Evolutionary conservation across 257 asterid species (phyloP).

Genomic region (Solanum acaule): DNA sequence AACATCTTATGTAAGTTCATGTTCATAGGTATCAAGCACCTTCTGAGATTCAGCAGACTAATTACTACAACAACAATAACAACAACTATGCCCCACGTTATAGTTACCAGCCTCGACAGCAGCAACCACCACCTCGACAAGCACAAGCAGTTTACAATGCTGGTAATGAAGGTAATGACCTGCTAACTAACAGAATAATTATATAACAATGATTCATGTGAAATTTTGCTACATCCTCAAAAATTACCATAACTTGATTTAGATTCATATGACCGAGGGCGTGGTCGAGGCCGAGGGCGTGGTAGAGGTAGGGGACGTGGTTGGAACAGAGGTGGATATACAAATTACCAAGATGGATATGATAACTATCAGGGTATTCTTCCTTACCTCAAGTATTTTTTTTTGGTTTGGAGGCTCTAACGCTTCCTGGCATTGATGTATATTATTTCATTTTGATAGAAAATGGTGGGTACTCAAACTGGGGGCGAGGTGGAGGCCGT

Average conservation of each 20-base stretch:
- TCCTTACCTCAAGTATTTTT: background rate
- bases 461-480: constrained; percentile 39
- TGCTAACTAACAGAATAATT: background rate
- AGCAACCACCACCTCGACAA: constrained; percentile 52
- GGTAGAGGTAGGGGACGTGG: constrained; percentile 91
- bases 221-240: background rate
- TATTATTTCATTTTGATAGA: constrained; percentile 12
- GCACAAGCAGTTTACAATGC: constrained; percentile 36
- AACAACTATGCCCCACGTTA: constrained; percentile 22
- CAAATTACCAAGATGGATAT: constrained; percentile 37
- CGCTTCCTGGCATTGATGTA: background rate
- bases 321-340: constrained; percentile 87
- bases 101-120: constrained; percentile 41
- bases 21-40: constrained; percentile 77
- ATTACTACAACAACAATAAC: background rate
- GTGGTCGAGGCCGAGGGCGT: constrained; percentile 64
- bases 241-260: background rate
- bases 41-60: constrained; percentile 39
- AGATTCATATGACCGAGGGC: constrained; percentile 76
- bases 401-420: background rate
- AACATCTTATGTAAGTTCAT: background rate
- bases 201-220: background rate
- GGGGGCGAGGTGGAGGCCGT: constrained; percentile 40
- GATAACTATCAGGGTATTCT: background rate
- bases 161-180: constrained; percentile 50